Base-by-base conservation (phyloP, 208 protist genomes). In the Novymonas esmeraldas region DNA sequence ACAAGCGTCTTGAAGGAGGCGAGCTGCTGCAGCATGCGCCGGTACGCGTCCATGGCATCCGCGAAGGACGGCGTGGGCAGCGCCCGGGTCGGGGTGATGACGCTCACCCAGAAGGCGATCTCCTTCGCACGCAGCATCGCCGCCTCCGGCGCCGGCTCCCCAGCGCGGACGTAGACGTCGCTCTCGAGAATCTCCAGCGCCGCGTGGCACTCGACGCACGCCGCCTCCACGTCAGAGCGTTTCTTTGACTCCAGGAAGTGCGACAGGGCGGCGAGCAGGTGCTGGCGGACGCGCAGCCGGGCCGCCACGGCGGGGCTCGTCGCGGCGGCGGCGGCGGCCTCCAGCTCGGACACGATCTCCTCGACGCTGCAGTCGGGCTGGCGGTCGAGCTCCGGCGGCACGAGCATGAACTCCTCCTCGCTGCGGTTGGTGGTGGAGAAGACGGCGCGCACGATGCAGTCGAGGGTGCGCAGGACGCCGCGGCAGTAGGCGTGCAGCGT, bases 321-420 rank as follows among this genome's bases (percentile, higher is more conserved):
- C 18, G 56, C 50, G 39, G 64, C 72, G 50, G 63, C 74, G 6
- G 73, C 80, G 22, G 78, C 79, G 26, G 69, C 69, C 71, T 95
- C 85, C 11, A 95, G 75, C 72, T 82, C 84, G 11, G 61, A 64
- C 14, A 95, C 22, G 54, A 91, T 82, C 65, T 84, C 76, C 36
- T 90, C 84, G 28, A 90, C 82, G 24, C 72, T 58, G 48, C 72
- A 61, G 11, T 85, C 73, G 36, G 65, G 49, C 70, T 90, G 75
- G 36, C 66, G 70, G 58, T 90, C 74, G 31, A 92, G 58, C 60
- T 87, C 84, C 18, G 77, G 79, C 28, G 87, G 82, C 52, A 75
- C 75, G 18, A 77, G 68, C 76, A 82, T 69, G 78, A 92, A 92
- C 78, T 95, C 89, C 82, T 95, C 89, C 45, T 95, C 89, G 71